phyloP scores from a whole-genome alignment of 192 early-diverging fungal genomes.

The Linnemannia hyalina region DNA sequence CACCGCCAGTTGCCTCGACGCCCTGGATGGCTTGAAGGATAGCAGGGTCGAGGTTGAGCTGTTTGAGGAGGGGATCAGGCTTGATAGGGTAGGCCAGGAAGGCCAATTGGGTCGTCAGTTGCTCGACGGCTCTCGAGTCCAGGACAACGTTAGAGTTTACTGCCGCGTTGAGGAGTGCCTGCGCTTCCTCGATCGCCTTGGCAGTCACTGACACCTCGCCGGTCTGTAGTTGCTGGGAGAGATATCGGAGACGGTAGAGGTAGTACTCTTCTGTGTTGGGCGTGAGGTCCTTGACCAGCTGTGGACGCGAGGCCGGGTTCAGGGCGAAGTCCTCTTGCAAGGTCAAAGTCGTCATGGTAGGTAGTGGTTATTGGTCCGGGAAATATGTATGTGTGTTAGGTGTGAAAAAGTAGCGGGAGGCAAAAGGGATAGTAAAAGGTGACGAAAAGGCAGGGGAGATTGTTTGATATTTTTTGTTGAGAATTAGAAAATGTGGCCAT shows the following conservation, averaged over 20 bases:
- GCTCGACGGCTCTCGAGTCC: slow-evolving; percentile 1
- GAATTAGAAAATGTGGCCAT: background rate
- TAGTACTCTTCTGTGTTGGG: slow-evolving; percentile 40
- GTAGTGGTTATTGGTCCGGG: background rate
- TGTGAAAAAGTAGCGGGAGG: background rate
- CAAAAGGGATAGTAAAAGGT: background rate
- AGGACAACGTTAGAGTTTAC: slow-evolving; percentile 19
- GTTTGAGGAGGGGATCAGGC: slow-evolving; percentile 31
- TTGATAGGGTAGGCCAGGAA: slow-evolving; percentile 43
- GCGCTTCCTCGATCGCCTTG: slow-evolving; percentile 27
- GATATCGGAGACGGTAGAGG: slow-evolving; percentile 29
- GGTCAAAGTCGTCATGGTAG: slow-evolving; percentile 2
- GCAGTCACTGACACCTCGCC: slow-evolving; percentile 22
- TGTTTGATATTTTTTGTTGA: background rate
- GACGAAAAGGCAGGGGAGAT: background rate
- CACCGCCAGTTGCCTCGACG: background rate
- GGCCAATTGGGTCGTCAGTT: slow-evolving; percentile 30
- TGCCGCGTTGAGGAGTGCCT: slow-evolving; percentile 12
- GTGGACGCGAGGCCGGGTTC: slow-evolving; percentile 24
- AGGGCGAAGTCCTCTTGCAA: slow-evolving; percentile 48
- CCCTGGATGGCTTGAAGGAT: background rate
- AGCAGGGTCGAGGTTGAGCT: slow-evolving; percentile 20
- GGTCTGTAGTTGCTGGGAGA: slow-evolving; percentile 36
- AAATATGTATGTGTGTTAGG: background rate
- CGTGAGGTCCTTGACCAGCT: slow-evolving; percentile 30